Percentiles rank a stretch among this genome's conserved stretches.
phyloP scores from a whole-genome alignment of 305 asterid species.

The Fraxinus dipetala region DNA sequence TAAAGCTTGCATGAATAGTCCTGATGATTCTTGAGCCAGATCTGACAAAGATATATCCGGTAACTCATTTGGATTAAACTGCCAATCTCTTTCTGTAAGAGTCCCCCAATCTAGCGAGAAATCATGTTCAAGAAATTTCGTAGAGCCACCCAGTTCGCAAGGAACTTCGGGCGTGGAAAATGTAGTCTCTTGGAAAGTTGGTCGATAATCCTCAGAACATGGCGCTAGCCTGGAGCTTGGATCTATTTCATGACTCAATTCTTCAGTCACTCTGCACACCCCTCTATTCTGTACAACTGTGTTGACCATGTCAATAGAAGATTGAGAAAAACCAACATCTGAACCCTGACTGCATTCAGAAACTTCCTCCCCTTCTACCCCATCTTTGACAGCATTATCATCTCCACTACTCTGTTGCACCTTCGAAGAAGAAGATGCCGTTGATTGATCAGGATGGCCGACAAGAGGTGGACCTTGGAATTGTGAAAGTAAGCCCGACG shows the following conservation, averaged over 20 bases:
- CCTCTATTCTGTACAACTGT: constrained; percentile 34
- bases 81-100: constrained; percentile 48
- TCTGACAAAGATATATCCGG: constrained; percentile 59
- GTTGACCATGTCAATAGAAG: constrained; percentile 40
- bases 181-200: constrained; percentile 45
- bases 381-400: constrained; percentile 53
- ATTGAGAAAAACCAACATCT: constrained; percentile 48
- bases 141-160: constrained; percentile 38
- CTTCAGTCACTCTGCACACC: constrained; percentile 48
- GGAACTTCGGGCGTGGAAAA: constrained; percentile 46
- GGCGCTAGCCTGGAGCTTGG: constrained; percentile 26
- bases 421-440: constrained; percentile 59
- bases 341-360: constrained; percentile 94
- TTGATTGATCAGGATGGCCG: constrained; percentile 43
- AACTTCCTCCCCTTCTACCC: constrained; percentile 65
- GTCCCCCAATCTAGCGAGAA: constrained; percentile 55
- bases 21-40: constrained; percentile 56
- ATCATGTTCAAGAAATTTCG: constrained; percentile 48
- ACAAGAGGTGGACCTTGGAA: constrained; percentile 65
- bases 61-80: constrained; percentile 50
- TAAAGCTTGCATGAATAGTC: constrained; percentile 44
- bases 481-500: constrained; percentile 84
- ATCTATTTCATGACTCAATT: constrained; percentile 16
- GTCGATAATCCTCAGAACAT: constrained; percentile 44
- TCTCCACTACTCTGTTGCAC: constrained; percentile 79